Evolutionary conservation across 306 rosid genomes (phyloP), one percentile per base, ranked within the genome.

Genomic region (Delonix regia): DNA sequence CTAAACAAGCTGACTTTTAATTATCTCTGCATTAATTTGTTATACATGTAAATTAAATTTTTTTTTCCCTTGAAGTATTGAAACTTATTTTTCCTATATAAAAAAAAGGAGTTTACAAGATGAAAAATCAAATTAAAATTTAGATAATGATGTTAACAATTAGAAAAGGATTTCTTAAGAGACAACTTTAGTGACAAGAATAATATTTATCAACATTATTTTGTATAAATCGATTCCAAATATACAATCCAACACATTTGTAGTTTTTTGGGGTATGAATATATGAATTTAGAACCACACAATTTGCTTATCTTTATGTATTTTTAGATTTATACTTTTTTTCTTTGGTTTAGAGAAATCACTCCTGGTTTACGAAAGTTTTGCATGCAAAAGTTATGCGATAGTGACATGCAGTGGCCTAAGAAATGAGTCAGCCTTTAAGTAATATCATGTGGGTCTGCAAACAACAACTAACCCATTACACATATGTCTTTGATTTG

Each of bases 401-500:
- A 14, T 33, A 12, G 49, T 76, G 63, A 63, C 39, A 64, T 48
- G 27, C 42, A 71, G 13, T 5, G 3, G 51, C 52, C 18, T 38
- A 27, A 53, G 13, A 36, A 73, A 22, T 61, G 83, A 79, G 67
- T 79, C 78, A 61, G 78, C 78, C 36, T 57, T 12, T 63, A 12
- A 19, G 22, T 34, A 34, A 71, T 62, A 48, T 71, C 53, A 53
- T 33, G 79, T 53, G 83, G 70, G 75, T 44, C 15, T 13, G 3
- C 44, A 9, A 53, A 65, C n/a, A 39, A 63, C 15, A 63, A 63
- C 16, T 10, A 63, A 18, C 47, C 27, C 47, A 33, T 63, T 36
- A n/a, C 15, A 18, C 1, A 38, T 65, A 44, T 63, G 36, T 2
- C 16, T 38, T 71, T 51, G 25, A 60, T 71, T 71, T 80, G 48